phyloP scores from a whole-genome alignment of 75 land plant genomes.

The Sequoia sempervirens region DNA sequence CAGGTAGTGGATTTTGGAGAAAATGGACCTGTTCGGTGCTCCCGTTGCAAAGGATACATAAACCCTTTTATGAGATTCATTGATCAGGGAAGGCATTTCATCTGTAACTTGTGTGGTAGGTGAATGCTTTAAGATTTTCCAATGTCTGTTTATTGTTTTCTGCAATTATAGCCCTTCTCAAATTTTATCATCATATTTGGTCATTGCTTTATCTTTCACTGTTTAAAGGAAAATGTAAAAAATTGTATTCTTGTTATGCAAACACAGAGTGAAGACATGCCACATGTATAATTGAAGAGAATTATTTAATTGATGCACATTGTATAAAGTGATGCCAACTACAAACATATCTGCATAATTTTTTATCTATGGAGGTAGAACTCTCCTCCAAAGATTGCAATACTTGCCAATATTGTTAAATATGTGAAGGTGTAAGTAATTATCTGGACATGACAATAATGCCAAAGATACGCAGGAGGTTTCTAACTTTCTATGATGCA shows the following conservation, averaged over 20 bases:
- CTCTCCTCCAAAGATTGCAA: not conserved
- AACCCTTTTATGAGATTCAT: conserved; percentile 96
- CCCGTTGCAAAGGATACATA: conserved; percentile 92
- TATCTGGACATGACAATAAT: not conserved
- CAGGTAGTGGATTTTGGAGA: conserved; percentile 99
- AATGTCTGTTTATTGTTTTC: not conserved
- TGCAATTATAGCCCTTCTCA: not conserved
- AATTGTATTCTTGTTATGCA: not conserved
- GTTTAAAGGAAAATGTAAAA: not conserved
- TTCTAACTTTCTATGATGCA: not conserved
- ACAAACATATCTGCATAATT: not conserved
- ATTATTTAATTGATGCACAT: not conserved
- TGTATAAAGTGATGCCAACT: not conserved
- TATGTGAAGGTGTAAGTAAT: not conserved
- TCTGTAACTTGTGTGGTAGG: conserved; percentile 96
- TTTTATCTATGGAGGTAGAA: not conserved
- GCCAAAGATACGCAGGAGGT: not conserved
- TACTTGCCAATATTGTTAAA: not conserved
- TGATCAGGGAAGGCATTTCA: conserved; percentile 88
- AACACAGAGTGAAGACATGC: not conserved
- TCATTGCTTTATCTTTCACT: not conserved
- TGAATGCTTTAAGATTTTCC: not conserved
- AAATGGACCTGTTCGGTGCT: conserved; percentile 91
- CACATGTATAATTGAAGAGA: not conserved
- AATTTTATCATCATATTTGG: not conserved